Base-by-base conservation (phyloP, 495 filamentous ascomycete species). In the Penicillium verhagenii region DNA sequence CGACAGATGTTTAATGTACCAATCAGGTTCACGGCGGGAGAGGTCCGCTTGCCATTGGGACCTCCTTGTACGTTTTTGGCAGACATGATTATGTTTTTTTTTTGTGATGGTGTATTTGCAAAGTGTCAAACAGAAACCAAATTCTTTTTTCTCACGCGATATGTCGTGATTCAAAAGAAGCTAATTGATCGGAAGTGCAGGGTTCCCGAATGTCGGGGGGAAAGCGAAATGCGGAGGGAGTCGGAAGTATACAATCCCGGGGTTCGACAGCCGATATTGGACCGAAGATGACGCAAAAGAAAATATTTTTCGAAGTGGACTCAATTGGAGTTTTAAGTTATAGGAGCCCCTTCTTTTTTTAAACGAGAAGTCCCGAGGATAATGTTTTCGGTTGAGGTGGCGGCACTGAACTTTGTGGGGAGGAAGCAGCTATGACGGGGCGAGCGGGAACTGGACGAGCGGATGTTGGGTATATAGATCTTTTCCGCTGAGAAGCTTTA, bases 21-120 rank as follows among this genome's bases (percentile, higher is more conserved):
- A 67, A 98, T 96, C 54, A 98, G 72, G 69, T 97, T 97, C 13
- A 91, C 93, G 26, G 94, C 92, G 54, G 87, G 87, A 29, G 91
- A 90, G 35, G 49, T 86, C 79, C 89, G 84, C 72, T 86, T 91
- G 70, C 86, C 83, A 67, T 88, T 82, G 45, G n/a, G n/a, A n/a
- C 79, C 76, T 62, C 77, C 76, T 63, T 80, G 79, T 26, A 68
- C 72, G 57, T 59, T 80, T 61, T 85, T 87, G 40, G 85, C 81
- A 52, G 86, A 84, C 86, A 90, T 90, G 57, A 24, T 72, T 64
- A 51, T 23, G 40, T 51, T 56, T 60, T 23, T 39, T 39, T 16
- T n/a, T n/a, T n/a, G n/a, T n/a, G n/a, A n/a, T n/a, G 29, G 26
- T 29, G 21, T 48, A 26, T 48, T 8, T 18, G 16, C 9, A 20